These are phyloP conservation scores for Pseudonitzschia pungens DNA, from an alignment of 108 stramenopile species.

Conservation along the genomic window DNA sequence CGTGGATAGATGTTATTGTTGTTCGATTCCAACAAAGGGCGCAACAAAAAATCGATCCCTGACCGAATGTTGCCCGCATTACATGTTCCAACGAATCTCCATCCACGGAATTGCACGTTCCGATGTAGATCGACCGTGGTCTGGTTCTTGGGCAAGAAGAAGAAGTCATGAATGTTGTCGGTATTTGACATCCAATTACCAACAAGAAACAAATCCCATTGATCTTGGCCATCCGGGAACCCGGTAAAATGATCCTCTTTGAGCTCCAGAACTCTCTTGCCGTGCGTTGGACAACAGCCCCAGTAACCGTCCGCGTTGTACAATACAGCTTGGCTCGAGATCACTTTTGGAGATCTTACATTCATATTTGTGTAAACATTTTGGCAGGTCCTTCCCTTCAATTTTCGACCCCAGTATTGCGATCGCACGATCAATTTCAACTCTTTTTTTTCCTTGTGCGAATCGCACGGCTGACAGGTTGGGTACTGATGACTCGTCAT, in stretches of 20 bases:
- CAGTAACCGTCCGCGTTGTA: slow-evolving; percentile 38
- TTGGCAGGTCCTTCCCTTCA: slow-evolving; percentile 32
- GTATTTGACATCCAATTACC: slow-evolving; percentile 1
- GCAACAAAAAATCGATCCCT: slow-evolving; percentile 21
- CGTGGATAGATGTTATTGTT: slow-evolving; percentile 25
- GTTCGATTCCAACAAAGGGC: slow-evolving; percentile 18
- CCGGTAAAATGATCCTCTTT: slow-evolving; percentile 35
- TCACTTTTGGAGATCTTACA: slow-evolving; percentile 8
- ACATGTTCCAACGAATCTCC: slow-evolving; percentile 28
- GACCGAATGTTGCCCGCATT: slow-evolving; percentile 19
- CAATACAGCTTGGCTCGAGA: slow-evolving; percentile 31
- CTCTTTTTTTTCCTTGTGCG: too few relatives aligned
- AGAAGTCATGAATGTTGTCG: slow-evolving; percentile 27
- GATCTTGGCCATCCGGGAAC: slow-evolving; percentile 4
- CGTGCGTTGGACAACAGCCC: slow-evolving; percentile 45
- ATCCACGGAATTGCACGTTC: slow-evolving; percentile 15
- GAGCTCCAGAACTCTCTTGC: slow-evolving; percentile 42
- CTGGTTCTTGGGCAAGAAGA: slow-evolving; percentile 36
- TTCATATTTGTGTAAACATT: slow-evolving; percentile 21
- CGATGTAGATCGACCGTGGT: slow-evolving; percentile 22
- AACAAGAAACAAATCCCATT: slow-evolving; percentile 38
- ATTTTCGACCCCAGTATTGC: slow-evolving; percentile 35
- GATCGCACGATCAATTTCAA: slow-evolving; percentile 42
- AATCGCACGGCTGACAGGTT: neutral
- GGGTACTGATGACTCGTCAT: neutral